Percentiles rank a stretch among this genome's conserved stretches.
These are phyloP conservation scores for Elaeis oleifera DNA, from an alignment of 202 grass and related monocot species.

Conservation along the genomic window DNA sequence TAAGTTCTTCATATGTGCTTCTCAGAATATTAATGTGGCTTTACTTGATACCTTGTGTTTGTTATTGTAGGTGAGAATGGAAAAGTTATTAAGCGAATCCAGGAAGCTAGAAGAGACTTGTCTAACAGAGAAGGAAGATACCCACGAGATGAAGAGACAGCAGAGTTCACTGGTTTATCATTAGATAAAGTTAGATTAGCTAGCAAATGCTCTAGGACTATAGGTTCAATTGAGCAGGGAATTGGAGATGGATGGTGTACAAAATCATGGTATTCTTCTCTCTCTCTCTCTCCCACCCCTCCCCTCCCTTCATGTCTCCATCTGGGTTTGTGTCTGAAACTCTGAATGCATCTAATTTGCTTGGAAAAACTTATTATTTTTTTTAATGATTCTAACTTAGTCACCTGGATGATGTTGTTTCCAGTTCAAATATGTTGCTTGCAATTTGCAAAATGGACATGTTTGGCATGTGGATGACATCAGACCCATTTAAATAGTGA, in stretches of 20 bases:
- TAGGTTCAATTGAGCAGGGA: constrained; percentile 49
- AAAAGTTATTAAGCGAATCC: constrained; percentile 59
- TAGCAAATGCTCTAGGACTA: constrained; percentile 48
- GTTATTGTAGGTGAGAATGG: constrained; percentile 57
- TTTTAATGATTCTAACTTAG: background rate
- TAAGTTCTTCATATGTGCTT: constrained; percentile 1
- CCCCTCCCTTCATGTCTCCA: background rate
- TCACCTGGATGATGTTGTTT: too few species aligned
- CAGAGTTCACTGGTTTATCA: constrained; percentile 43
- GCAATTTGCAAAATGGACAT: too few species aligned
- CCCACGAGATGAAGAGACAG: constrained; percentile 55
- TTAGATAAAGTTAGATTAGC: constrained; percentile 61
- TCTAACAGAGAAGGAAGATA: constrained; percentile 39
- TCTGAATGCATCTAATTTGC: too few species aligned
- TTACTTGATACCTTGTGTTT: constrained; percentile 4
- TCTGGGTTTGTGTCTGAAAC: background rate
- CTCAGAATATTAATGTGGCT: background rate
- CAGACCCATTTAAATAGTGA: too few species aligned
- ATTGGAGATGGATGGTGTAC: constrained; percentile 27
- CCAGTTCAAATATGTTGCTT: too few species aligned
- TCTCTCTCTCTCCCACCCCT: background rate
- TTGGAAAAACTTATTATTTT: background rate
- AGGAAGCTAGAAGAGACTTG: constrained; percentile 51
- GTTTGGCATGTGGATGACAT: too few species aligned
- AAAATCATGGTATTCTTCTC: constrained; percentile 36